Evolutionary conservation across 2,329 filamentous ascomycete genomes (phyloP), one percentile per base, ranked within the genome.

Genomic region (Neonectria faginata): DNA sequence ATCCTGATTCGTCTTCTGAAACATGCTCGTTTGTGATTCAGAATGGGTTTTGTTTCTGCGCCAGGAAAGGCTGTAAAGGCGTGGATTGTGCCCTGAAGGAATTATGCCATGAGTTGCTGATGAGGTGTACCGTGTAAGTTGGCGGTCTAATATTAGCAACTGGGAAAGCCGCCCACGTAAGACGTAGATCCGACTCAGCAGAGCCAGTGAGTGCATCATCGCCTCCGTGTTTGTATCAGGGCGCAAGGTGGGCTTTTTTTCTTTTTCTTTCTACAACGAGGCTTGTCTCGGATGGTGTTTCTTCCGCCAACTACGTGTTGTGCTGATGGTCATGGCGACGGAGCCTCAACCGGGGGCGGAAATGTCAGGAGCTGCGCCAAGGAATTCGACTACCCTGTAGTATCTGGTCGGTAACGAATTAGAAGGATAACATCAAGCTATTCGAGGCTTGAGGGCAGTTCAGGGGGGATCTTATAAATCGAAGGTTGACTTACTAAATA

Each of bases 281-380:
- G 45, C 12, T 39, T 20, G 53, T 62, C 54, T 62, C 60, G 57
- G 60, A 48, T 53, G 25, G 25, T 14, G 20, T 57, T 39, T 62
- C 22, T 62, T 62, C 60, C 60, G 53, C 60, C 60, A 62, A 57
- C 60, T 36, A n/a, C 20, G 47, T 2, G 11, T 27, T 36, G n/a
- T 27, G 33, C 16, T 31, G 53, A 25, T 20, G 33, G 25, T 25
- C 25, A n/a, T 41, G 41, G 16, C 16, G n/a, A 33, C 16, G n/a
- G 47, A 51, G n/a, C 29, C 27, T 22, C n/a, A 33, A 14, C 48
- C 29, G 29, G 48, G 48, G 29, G 29, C 22, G 36, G 39, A 44
- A 31, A 44, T 42, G 27, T 8, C 48, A 57, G 61, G 61, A 47
- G 16, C 39, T 2, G 33, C 18, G 36, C 51, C 51, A 27, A 54